Conservation (phyloP, 441 rosid genomes). For the Gossypium gossypioides region DNA sequence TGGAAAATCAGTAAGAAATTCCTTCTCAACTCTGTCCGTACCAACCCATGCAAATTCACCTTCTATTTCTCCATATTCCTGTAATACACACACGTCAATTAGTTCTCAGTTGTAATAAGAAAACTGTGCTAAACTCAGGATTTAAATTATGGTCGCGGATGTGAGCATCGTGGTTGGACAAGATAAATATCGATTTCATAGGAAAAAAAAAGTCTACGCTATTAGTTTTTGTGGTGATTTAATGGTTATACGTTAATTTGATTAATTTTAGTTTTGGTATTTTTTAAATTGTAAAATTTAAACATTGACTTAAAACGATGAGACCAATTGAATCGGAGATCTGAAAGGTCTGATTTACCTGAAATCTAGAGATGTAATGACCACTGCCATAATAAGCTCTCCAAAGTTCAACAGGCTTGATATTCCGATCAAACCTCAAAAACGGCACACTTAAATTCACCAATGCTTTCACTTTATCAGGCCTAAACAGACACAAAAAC, state of each 20-base stretch:
- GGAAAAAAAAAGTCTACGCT: no score
- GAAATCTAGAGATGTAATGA: slow-evolving; percentile 30
- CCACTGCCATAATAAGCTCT: slow-evolving; percentile 2
- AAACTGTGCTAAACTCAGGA: background rate
- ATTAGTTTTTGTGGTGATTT: no score
- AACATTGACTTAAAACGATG: no score
- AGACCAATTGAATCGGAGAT: no score
- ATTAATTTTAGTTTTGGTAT: no score
- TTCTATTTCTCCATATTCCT: slow-evolving; percentile 44
- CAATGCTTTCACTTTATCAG: slow-evolving; percentile 12
- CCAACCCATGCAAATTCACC: slow-evolving; percentile 25
- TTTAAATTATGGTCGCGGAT: background rate
- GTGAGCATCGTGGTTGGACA: background rate
- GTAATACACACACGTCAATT: background rate
- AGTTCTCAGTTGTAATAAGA: no score
- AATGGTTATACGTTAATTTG: no score
- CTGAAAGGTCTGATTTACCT: slow-evolving; percentile 17
- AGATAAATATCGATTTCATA: background rate
- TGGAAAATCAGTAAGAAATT: background rate
- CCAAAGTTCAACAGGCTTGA: slow-evolving; percentile 19
- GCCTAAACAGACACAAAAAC: slow-evolving; percentile 30
- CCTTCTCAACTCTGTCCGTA: slow-evolving; percentile 13
- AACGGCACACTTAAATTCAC: slow-evolving; percentile 26
- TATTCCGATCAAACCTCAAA: slow-evolving; percentile 7
- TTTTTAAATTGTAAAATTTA: no score